Evolutionary conservation across 306 rosid species (phyloP), one percentile per base, ranked within the genome.

Genomic region (Dalbergia oliveri): DNA sequence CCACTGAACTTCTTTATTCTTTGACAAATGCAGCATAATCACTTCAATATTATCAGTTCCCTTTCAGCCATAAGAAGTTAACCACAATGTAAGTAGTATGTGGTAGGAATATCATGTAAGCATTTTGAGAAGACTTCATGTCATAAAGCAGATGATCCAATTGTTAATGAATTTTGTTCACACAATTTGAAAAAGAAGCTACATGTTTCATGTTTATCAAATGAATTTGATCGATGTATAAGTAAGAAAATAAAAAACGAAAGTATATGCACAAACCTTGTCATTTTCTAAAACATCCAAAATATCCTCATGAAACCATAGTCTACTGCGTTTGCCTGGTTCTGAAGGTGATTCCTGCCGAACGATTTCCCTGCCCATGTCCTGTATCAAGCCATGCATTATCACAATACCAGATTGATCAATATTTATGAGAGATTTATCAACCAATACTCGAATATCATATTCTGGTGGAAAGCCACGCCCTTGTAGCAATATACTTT

Each of bases 261-360:
- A 50, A 11, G 41, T 11, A 16, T 11, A 26, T 26, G 49, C 26
- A 59, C 65, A 13, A 69, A 69, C 82, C 82, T 50, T 45, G 50
- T 79, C 26, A 8, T 61, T 11, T 58, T 69, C 39, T n/a, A 79
- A 31, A 58, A 79, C 77, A 43, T 69, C 31, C 0, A 68, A 11
- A 59, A 61, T 70, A 59, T 69, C 77, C 26, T 79, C 39, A 47
- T 9, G 59, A 60, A 47, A 9, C 82, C 82, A 79, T 59, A 79
- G 23, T 49, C 77, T 59, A 61, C 70, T 59, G 4, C 69, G 70
- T 58, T 69, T 59, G 8, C 77, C 77, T 6, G 62, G 82, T 21
- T 79, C 53, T 11, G 13, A 12, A 31, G 70, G 81, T 34, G 73
- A 79, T 79, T 79, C 43, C 57, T 12, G 13, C 35, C 26, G 57